phyloP scores from a whole-genome alignment of 805 yeast species.

The Ogataea kodamae region DNA sequence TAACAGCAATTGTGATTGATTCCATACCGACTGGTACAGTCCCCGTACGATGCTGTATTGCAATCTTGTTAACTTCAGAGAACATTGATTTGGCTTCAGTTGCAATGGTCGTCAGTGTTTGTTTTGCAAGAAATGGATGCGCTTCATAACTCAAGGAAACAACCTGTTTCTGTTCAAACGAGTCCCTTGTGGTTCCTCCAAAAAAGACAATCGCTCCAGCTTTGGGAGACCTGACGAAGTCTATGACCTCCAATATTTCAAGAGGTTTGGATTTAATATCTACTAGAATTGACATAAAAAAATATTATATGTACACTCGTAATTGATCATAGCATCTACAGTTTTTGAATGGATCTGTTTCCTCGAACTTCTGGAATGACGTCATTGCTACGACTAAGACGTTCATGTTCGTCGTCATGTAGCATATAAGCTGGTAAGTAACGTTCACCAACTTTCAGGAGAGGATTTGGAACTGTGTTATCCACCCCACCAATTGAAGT shows the following conservation, averaged over 20 bases:
- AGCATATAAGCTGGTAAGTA: conserved; percentile 58
- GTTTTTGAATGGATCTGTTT: conserved; percentile 13
- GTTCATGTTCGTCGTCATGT: conserved; percentile 56
- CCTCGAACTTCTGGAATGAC: conserved; percentile 8
- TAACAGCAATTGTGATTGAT: conserved; percentile 42
- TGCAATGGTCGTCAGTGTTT: conserved; percentile 36
- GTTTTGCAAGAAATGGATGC: conserved; percentile 39
- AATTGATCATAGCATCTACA: conserved; percentile 10
- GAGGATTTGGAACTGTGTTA: conserved; percentile 72
- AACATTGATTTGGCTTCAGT: conserved; percentile 30
- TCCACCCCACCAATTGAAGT: conserved; percentile 84
- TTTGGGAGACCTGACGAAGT: conserved; percentile 39
- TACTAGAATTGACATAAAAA: conserved; percentile 12
- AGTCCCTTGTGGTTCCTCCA: conserved; percentile 49
- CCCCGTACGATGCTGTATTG: conserved; percentile 45
- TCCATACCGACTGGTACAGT: conserved; percentile 46
- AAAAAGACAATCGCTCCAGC: conserved; percentile 50
- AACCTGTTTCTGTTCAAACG: conserved; percentile 40
- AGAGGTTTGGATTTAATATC: conserved; percentile 26
- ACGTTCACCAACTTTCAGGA: conserved; percentile 28
- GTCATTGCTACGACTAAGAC: conserved; percentile 35
- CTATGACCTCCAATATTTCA: conserved; percentile 22
- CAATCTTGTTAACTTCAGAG: conserved; percentile 35
- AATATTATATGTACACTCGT: conserved; percentile 1
- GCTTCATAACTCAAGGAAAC: conserved; percentile 43